These are phyloP conservation scores for Gaertneriomyces sp. DNA, from an alignment of 192 early-diverging fungal genomes.

Conservation along the genomic window DNA sequence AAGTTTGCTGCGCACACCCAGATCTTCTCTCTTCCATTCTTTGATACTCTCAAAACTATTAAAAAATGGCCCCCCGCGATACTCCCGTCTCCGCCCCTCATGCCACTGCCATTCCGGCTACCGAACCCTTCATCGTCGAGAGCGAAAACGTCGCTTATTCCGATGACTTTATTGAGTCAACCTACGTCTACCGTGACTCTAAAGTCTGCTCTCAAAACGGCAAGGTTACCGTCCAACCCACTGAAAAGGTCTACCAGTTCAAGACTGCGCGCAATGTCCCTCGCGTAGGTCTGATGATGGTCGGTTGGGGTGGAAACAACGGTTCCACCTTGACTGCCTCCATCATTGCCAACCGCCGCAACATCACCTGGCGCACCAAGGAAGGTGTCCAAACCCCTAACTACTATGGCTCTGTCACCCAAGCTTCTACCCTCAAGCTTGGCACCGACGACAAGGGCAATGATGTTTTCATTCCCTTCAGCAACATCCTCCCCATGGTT, in stretches of 20 bases:
- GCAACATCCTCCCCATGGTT: constrained; percentile 91
- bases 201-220: constrained; percentile 67
- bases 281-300: constrained; percentile 91
- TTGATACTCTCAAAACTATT: not conserved
- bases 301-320: constrained; percentile 99
- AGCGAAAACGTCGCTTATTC: constrained; percentile 88
- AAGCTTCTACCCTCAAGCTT: constrained; percentile 93
- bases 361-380: constrained; percentile 90
- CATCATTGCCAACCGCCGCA: constrained; percentile 88
- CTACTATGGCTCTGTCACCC: constrained; percentile 96
- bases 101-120: constrained; percentile 21
- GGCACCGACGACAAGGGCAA: constrained; percentile 75
- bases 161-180: constrained; percentile 70
- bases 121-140: constrained; percentile 71
- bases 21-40: constrained; percentile 4
- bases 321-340: constrained; percentile 95
- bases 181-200: constrained; percentile 89
- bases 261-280: constrained; percentile 79
- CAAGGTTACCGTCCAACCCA: constrained; percentile 73
- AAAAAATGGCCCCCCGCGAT: constrained; percentile 26
- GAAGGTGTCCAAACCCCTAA: constrained; percentile 87
- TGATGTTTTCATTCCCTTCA: constrained; percentile 93
- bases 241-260: constrained; percentile 86
- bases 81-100: constrained; percentile 22
- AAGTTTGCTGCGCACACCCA: constrained; percentile 13